Evolutionary conservation across 257 asterid species (phyloP), one percentile per base, ranked within the genome.

Genomic region (Buddleja alternifolia): DNA sequence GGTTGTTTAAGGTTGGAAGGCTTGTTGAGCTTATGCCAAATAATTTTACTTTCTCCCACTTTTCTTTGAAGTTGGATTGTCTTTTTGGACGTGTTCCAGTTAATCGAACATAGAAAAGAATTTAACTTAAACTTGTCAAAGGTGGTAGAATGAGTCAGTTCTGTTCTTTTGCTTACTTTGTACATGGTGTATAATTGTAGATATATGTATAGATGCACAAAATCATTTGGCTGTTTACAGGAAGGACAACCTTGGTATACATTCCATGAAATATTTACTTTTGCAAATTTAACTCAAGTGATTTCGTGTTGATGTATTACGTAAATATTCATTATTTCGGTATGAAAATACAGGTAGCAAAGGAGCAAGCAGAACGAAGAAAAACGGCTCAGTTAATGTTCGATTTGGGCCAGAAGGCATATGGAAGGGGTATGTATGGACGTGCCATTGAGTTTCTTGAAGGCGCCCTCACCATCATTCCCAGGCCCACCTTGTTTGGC

Each of bases 391-490:
- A 89, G 39, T 72, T 93, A 44, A 93, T 93, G 99, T 90, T 87
- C 44, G 95, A 90, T 10, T 78, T 93, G 81, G 99, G 99, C 32
- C 99, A 93, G 72, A 90, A 45, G 62, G 99, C 99, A 61, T 93
- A 93, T 11, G 99, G 80, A 69, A 90, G 78, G 82, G 99, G 97
- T 58, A 85, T 81, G 82, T 93, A 93, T 67, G 89, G 93, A 63
- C 96, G 97, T 24, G 91, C 99, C 53, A 89, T 91, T 65, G 99
- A 93, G 81, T 93, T 90, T 81, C 95, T 90, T 58, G 99, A 93
- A 86, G 99, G 89, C 8, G 98, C 97, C 16, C 90, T 93, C 53
- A 90, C 98, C 23, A 93, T 90, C 79, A 87, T 90, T 65, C 96
- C 97, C 1, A 69, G 93, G 24, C 89, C 96, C n/a, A 93, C 99